Percentiles rank a stretch among this genome's conserved stretches.
These are phyloP conservation scores for Aristolochia contorta DNA, from an alignment of 164 flowering plant genomes.

Conservation along the genomic window DNA sequence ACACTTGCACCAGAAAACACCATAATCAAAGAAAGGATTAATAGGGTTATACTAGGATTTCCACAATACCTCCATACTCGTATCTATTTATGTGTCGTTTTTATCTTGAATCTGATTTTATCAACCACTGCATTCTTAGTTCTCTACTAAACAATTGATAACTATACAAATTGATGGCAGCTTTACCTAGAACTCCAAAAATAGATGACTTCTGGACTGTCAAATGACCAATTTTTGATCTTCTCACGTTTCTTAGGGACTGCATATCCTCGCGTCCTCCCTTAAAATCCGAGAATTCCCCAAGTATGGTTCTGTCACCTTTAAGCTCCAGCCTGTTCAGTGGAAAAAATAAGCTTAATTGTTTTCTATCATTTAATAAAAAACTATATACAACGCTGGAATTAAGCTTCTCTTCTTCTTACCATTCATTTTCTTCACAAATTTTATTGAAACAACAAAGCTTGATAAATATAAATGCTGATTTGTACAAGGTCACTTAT, in stretches of 20 bases:
- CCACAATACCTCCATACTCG: no score
- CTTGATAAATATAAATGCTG: no score
- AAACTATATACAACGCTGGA: no score
- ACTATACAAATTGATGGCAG: not conserved
- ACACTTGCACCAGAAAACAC: no score
- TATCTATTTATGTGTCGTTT: no score
- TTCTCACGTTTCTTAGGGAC: slow-evolving; percentile 49
- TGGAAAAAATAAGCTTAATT: not conserved
- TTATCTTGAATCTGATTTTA: no score
- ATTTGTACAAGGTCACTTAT: no score
- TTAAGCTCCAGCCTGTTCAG: slow-evolving; percentile 73
- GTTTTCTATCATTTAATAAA: not conserved
- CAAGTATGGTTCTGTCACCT: slow-evolving; percentile 54
- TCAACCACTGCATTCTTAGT: no score
- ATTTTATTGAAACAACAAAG: no score
- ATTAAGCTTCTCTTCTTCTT: not conserved
- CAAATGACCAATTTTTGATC: slow-evolving; percentile 71
- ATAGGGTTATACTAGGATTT: no score
- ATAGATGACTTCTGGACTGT: slow-evolving; percentile 66
- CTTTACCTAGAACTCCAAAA: slow-evolving; percentile 63
- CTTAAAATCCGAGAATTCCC: slow-evolving; percentile 83
- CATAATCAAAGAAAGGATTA: no score
- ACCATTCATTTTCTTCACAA: not conserved
- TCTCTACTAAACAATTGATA: no score
- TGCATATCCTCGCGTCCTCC: slow-evolving; percentile 69